Evolutionary conservation across 371 early-diverging fungal species (phyloP).

Genomic region (Phascolomyces articulosus): DNA sequence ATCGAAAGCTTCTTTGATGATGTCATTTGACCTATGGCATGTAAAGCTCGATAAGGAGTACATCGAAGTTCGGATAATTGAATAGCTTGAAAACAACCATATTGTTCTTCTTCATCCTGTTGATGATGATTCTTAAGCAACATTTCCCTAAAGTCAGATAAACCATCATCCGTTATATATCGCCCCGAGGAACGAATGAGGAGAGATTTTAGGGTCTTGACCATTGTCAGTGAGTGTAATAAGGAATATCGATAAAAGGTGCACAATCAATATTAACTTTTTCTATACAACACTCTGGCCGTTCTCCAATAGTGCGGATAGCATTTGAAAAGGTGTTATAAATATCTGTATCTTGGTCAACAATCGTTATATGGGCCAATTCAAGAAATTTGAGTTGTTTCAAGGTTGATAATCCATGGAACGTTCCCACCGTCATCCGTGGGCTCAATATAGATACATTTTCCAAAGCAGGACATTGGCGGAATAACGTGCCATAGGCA

Average conservation of each 20-base stretch:
- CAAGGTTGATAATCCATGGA: background rate
- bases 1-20: background rate
- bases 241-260: background rate
- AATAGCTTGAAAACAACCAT: background rate
- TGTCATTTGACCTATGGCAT: background rate
- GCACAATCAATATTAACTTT: too few relatives aligned
- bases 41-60: background rate
- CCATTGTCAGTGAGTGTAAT: background rate
- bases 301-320: too few relatives aligned
- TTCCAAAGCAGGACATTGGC: background rate
- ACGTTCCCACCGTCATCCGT: background rate
- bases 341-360: too few relatives aligned
- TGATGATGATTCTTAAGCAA: too few relatives aligned
- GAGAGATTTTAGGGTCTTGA: background rate
- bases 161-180: background rate
- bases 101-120: too few relatives aligned
- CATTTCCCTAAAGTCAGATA: background rate
- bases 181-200: background rate
- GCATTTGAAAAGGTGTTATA: too few relatives aligned
- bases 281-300: background rate
- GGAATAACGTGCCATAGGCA: background rate
- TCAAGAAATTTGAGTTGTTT: background rate
- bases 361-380: background rate
- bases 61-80: background rate
- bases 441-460: background rate